Evolutionary conservation across 2,329 filamentous ascomycete genomes (phyloP).

Genomic region (Exserohilum turcica): DNA sequence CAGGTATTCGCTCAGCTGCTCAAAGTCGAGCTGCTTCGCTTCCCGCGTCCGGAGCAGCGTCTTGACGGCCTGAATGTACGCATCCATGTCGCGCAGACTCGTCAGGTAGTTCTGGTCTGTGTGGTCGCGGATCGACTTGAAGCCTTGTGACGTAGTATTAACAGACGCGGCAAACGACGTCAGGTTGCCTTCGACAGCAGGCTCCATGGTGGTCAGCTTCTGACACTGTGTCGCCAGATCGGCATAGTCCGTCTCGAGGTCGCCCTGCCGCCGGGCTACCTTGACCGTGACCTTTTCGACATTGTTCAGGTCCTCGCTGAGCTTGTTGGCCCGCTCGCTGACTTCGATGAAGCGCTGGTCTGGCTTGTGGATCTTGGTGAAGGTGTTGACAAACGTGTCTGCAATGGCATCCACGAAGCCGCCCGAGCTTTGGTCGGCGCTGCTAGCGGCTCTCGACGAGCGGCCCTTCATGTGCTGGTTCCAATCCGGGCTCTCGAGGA

Average conservation of each 20-base stretch:
- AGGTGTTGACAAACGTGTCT: slow-evolving; percentile 95
- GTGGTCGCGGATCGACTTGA: slow-evolving; percentile 82
- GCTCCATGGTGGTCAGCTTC: slow-evolving; percentile 86
- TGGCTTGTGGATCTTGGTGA: slow-evolving; percentile 93
- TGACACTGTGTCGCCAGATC: slow-evolving; percentile 95
- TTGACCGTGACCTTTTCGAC: slow-evolving; percentile 95
- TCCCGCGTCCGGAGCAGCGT: slow-evolving; percentile 88
- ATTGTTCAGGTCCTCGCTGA: slow-evolving; percentile 86
- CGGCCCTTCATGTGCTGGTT: slow-evolving; percentile 91
- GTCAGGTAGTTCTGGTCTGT: slow-evolving; percentile 96
- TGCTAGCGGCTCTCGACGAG: slow-evolving; percentile 65
- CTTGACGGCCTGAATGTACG: slow-evolving; percentile 87
- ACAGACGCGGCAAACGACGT: slow-evolving; percentile 86
- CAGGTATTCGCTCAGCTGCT: slow-evolving; percentile 93
- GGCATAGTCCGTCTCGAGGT: slow-evolving; percentile 84
- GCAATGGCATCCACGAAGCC: slow-evolving; percentile 94
- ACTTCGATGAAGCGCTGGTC: slow-evolving; percentile 95
- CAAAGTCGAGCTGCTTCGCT: slow-evolving; percentile 97
- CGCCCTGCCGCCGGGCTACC: slow-evolving; percentile 83
- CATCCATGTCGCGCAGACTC: slow-evolving; percentile 91
- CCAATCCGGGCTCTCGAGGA: slow-evolving; percentile 94
- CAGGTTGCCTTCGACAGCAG: slow-evolving; percentile 79
- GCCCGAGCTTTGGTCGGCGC: slow-evolving; percentile 52
- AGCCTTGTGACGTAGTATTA: slow-evolving; percentile 78
- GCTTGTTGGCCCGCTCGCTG: slow-evolving; percentile 86